These are phyloP conservation scores for Eutypa lata DNA, from an alignment of 2,329 filamentous ascomycete species.

Conservation along the genomic window DNA sequence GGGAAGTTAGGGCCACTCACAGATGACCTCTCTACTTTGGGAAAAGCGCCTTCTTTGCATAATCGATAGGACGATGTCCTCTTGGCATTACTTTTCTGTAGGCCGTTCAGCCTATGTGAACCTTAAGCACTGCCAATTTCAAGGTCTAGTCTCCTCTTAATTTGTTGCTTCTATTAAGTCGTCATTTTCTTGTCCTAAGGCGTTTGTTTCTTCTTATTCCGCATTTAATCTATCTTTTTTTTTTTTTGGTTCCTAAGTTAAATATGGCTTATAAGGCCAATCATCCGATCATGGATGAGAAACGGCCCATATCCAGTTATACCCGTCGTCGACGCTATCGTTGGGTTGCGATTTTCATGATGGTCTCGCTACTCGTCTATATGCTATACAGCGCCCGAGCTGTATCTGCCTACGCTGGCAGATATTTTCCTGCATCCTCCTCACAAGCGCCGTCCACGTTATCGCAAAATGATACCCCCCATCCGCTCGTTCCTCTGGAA, in stretches of 20 bases:
- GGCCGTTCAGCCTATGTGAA: too few species aligned
- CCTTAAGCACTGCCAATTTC: too few species aligned
- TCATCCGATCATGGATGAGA: constrained; percentile 29
- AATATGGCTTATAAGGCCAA: constrained; percentile 26
- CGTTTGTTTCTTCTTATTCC: too few species aligned
- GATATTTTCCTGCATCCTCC: constrained; percentile 3
- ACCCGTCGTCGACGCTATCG: constrained; percentile 24
- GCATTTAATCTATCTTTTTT: not conserved
- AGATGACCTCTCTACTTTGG: too few species aligned
- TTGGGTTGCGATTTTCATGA: constrained; percentile 16
- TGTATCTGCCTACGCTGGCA: constrained; percentile 13
- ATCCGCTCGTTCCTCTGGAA: constrained; percentile 56
- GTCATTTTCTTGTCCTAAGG: too few species aligned
- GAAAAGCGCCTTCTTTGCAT: too few species aligned
- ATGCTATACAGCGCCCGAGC: constrained; percentile 15
- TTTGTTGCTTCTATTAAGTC: too few species aligned
- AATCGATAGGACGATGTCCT: too few species aligned
- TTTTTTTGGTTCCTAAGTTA: not conserved
- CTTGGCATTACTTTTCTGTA: too few species aligned
- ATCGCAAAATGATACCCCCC: constrained; percentile 1
- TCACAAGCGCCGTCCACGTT: not conserved
- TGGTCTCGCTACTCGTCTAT: constrained; percentile 20
- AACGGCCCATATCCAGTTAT: constrained; percentile 19
- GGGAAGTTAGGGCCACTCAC: too few species aligned
- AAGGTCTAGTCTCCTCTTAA: too few species aligned